Base-by-base conservation (phyloP, 805 yeast genomes). In the Zygosaccharomyces rouxii region DNA sequence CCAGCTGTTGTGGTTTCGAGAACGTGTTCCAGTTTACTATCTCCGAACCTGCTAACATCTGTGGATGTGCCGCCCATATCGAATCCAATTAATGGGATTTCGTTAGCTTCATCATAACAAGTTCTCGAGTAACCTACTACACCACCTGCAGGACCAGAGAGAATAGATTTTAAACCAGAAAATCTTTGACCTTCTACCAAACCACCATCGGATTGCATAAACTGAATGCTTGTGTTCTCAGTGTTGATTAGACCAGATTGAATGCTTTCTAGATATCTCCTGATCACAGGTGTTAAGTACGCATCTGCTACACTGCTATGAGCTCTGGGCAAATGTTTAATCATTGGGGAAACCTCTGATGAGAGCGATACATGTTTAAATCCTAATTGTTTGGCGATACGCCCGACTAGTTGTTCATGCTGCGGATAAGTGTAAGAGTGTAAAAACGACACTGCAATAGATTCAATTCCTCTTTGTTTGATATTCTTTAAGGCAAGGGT, bases 131-230 rank as follows among this genome's bases (percentile, higher is more conserved):
- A 87, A 0, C 97, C 98, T 28, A 90, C 96, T 51, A 90, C 95
- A 44, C 98, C 98, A 35, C 97, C 98, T 10, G 97, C 98, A 2
- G 98, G 98, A 3, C 98, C 98, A 1, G 96, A 88, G 26, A 90
- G 69, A 43, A 90, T 86, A 4, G 97, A 96, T 56, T 81, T 77
- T 37, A 90, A 72, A 1, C 98, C 98, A 0, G 96, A 83, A 64
- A 90, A 92, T 42, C 80, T 76, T 14, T 80, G 73, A 58, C 94
- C 89, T 47, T 88, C 88, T 18, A 89, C 89, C 50, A 90, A 75
- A 2, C 97, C 98, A 50, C 98, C 98, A 66, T 90, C 96, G 10
- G 95, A 86, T 68, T 90, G 96, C 97, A 90, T 90, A 66, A 92
- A 92, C 55, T 84, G 83, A 51, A 87, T 79, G 41, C 66, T 64